Evolutionary conservation across 2,329 filamentous ascomycete genomes (phyloP).

Genomic region (Karstenula rhodostoma): DNA sequence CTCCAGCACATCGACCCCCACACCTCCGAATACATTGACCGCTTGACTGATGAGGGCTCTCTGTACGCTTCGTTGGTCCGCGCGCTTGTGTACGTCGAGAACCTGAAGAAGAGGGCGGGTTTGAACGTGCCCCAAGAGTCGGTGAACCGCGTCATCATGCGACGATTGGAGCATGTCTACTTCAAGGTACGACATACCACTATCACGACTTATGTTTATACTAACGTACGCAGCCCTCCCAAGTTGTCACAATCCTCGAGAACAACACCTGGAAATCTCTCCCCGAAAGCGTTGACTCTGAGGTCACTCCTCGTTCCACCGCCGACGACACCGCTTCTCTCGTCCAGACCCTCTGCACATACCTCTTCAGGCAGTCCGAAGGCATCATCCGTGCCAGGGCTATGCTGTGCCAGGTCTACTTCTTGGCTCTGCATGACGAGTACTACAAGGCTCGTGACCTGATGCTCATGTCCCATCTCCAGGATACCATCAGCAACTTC

Average conservation of each 20-base stretch:
- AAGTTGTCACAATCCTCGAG: conserved; percentile 92
- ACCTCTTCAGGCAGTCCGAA: conserved; percentile 92
- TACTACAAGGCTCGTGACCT: conserved; percentile 98
- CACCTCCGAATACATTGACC: conserved; percentile 97
- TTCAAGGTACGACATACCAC: conserved; percentile 75
- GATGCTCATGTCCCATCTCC: conserved; percentile 99
- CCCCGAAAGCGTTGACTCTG: conserved; percentile 73
- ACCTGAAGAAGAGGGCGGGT: conserved; percentile 72
- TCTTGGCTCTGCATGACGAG: conserved; percentile 94
- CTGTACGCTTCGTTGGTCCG: conserved; percentile 94
- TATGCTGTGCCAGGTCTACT: conserved; percentile 99
- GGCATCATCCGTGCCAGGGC: conserved; percentile 95
- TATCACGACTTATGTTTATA: conserved; percentile 6
- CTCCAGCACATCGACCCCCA: conserved; percentile 97
- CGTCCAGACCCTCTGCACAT: conserved; percentile 88
- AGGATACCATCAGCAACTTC: conserved; percentile 96
- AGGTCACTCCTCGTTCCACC: conserved; percentile 77
- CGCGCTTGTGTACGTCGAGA: conserved; percentile 87
- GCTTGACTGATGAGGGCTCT: conserved; percentile 86
- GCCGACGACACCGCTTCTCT: conserved; percentile 75
- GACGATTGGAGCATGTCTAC: conserved; percentile 95
- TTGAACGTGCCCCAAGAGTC: conserved; percentile 83
- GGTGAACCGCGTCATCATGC: conserved; percentile 91
- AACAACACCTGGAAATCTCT: conserved; percentile 91
- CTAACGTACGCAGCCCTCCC: conserved; percentile 70